Evolutionary conservation across 2,329 filamentous ascomycete genomes (phyloP).

Genomic region (Emericellopsis atlantica): DNA sequence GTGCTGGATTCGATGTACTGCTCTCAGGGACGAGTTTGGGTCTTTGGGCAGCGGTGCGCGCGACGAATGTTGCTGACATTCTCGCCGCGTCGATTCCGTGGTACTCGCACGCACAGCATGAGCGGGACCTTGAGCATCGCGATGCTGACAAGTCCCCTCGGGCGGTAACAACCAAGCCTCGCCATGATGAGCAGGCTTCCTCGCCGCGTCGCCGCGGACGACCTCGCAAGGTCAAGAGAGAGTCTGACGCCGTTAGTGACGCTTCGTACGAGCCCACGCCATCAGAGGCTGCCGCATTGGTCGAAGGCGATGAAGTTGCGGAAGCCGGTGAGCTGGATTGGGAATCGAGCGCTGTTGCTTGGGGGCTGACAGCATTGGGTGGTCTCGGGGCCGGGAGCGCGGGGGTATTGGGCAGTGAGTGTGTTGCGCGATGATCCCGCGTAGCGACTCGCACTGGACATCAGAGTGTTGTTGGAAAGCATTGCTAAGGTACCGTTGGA

Average conservation of each 20-base stretch:
- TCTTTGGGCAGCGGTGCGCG: slow-evolving; percentile 42
- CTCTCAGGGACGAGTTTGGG: slow-evolving; percentile 40
- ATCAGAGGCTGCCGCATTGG: slow-evolving; percentile 13
- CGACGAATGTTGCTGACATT: slow-evolving; percentile 36
- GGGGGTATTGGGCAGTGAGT: slow-evolving; percentile 34
- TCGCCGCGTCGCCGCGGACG: slow-evolving; percentile 9
- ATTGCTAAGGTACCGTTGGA: too few relatives aligned
- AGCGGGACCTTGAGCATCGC: background rate
- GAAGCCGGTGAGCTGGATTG: slow-evolving; percentile 24
- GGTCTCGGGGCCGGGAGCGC: slow-evolving; percentile 31
- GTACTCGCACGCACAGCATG: background rate
- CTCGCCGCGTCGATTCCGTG: slow-evolving; percentile 22
- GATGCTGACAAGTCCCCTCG: background rate
- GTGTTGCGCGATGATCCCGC: slow-evolving; percentile 3
- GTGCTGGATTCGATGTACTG: slow-evolving; percentile 45
- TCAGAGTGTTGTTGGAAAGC: too few relatives aligned
- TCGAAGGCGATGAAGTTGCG: slow-evolving; percentile 28
- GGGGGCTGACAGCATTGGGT: slow-evolving; percentile 28
- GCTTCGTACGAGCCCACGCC: slow-evolving; percentile 23
- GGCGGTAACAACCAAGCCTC: slow-evolving; percentile 5
- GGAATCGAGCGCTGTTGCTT: slow-evolving; percentile 32
- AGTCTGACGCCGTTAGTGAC: slow-evolving; percentile 12
- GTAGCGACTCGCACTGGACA: too few relatives aligned
- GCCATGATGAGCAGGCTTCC: slow-evolving; percentile 13
- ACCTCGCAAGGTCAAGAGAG: slow-evolving; percentile 12